Evolutionary conservation across 2,329 filamentous ascomycete genomes (phyloP).

Genomic region (Didymella pomorum): DNA sequence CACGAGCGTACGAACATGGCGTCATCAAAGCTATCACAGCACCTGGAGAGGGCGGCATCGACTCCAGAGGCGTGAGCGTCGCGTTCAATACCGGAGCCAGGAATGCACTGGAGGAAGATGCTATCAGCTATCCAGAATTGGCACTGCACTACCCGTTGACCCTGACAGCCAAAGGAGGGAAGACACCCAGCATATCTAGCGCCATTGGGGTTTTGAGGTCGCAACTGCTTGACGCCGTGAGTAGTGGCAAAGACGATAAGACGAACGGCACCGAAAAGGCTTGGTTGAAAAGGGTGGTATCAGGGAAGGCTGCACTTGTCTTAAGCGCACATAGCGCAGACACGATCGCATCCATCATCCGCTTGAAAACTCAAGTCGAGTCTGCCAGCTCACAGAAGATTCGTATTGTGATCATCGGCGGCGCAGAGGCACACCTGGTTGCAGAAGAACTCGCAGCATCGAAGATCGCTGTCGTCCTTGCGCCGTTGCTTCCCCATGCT

Average conservation of each 20-base stretch:
- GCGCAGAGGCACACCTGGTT: constrained; percentile 68
- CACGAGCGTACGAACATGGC: constrained; percentile 48
- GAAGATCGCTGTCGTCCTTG: constrained; percentile 66
- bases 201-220: constrained; percentile 61
- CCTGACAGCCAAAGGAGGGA: constrained; percentile 54
- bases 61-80: constrained; percentile 50
- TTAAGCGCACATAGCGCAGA: constrained; percentile 70
- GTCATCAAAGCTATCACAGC: constrained; percentile 52
- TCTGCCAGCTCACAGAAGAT: constrained; percentile 45
- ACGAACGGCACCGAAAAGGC: constrained; percentile 44
- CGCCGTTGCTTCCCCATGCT: constrained; percentile 65
- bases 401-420: constrained; percentile 67
- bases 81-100: constrained; percentile 44
- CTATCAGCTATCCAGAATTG: constrained; percentile 52
- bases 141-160: constrained; percentile 62
- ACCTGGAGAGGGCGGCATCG: constrained; percentile 40
- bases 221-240: constrained; percentile 63
- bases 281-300: constrained; percentile 64
- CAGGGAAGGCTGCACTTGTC: constrained; percentile 63
- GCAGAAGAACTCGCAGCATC: constrained; percentile 66
- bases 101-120: constrained; percentile 43
- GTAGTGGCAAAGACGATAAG: constrained; percentile 29
- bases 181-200: constrained; percentile 55
- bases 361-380: constrained; percentile 66
- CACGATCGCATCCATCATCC: constrained; percentile 66